These are phyloP conservation scores for Dryas drummondii DNA, from an alignment of 306 rosid genomes.

Conservation along the genomic window DNA sequence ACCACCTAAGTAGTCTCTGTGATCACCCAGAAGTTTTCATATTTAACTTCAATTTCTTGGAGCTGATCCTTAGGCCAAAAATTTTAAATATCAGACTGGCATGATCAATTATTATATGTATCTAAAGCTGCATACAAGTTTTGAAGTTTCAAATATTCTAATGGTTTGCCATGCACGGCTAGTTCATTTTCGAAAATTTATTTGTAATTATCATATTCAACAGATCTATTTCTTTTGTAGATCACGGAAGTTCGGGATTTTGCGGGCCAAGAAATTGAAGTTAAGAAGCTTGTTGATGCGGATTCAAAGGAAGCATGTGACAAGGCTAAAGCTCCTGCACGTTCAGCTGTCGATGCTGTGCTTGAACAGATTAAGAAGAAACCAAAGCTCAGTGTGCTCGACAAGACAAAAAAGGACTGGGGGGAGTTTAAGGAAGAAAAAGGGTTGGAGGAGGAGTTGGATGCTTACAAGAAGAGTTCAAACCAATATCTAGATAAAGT, in stretches of 20 bases:
- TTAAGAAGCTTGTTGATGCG: constrained; percentile 74
- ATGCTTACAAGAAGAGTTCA: constrained; percentile 96
- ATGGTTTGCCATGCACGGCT: constrained; percentile 1
- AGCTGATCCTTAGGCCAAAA: not conserved
- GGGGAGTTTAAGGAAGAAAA: constrained; percentile 94
- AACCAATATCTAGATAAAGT: constrained; percentile 89
- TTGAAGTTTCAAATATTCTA: not conserved
- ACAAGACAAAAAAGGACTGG: constrained; percentile 95
- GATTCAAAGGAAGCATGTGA: constrained; percentile 87
- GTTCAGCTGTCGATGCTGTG: constrained; percentile 83
- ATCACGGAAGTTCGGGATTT: constrained; percentile 90
- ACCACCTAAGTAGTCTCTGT: constrained; percentile 3
- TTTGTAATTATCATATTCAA: constrained; percentile 8
- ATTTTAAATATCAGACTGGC: not conserved
- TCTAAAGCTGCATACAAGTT: not conserved
- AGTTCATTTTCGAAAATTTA: constrained; percentile 1
- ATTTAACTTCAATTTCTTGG: not conserved
- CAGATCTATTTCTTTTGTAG: constrained; percentile 42
- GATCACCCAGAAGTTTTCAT: not conserved
- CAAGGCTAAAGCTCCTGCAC: constrained; percentile 58
- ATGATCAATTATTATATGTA: not conserved
- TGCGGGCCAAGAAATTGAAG: constrained; percentile 89
- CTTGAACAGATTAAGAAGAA: constrained; percentile 97
- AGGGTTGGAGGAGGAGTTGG: constrained; percentile 82
- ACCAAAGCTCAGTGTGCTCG: constrained; percentile 91